Percentiles rank a stretch among this genome's conserved stretches.
These are phyloP conservation scores for Domatiomyces catenatus DNA, from an alignment of 2,329 filamentous ascomycete species.

Conservation along the genomic window DNA sequence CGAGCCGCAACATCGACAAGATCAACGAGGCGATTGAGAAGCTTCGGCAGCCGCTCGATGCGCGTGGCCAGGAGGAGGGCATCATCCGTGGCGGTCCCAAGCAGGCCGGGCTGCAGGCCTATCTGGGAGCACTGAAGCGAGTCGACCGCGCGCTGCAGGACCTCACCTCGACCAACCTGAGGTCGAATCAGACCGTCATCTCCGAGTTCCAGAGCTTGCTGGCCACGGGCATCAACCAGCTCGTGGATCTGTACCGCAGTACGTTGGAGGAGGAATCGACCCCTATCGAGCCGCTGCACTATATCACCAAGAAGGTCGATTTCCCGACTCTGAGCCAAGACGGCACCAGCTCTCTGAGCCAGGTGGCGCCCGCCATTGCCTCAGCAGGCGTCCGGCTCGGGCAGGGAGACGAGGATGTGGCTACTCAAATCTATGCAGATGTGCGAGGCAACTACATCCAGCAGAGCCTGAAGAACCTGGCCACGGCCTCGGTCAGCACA, in stretches of 20 bases:
- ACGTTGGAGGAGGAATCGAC: constrained; percentile 63
- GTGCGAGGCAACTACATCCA: constrained; percentile 77
- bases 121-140: constrained; percentile 77
- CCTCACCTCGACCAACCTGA: constrained; percentile 77
- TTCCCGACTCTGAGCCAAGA: constrained; percentile 72
- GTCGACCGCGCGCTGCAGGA: constrained; percentile 71
- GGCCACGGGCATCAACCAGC: constrained; percentile 61
- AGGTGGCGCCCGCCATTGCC: constrained; percentile 65
- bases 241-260: constrained; percentile 72
- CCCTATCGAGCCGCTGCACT: constrained; percentile 77
- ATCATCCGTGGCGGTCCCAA: constrained; percentile 81
- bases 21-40: constrained; percentile 77
- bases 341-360: constrained; percentile 55
- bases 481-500: constrained; percentile 70
- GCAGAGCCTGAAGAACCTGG: constrained; percentile 66
- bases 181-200: constrained; percentile 80
- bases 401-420: constrained; percentile 46
- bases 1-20: constrained; percentile 75
- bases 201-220: constrained; percentile 63
- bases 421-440: constrained; percentile 72
- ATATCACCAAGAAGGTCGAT: constrained; percentile 67
- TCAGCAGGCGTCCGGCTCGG: constrained; percentile 40
- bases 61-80: constrained; percentile 78
- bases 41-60: constrained; percentile 78
- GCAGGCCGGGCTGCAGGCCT: constrained; percentile 65